Evolutionary conservation across 1,139 yeast species (phyloP), one percentile per base, ranked within the genome.

Genomic region (Taphrina pruni): DNA sequence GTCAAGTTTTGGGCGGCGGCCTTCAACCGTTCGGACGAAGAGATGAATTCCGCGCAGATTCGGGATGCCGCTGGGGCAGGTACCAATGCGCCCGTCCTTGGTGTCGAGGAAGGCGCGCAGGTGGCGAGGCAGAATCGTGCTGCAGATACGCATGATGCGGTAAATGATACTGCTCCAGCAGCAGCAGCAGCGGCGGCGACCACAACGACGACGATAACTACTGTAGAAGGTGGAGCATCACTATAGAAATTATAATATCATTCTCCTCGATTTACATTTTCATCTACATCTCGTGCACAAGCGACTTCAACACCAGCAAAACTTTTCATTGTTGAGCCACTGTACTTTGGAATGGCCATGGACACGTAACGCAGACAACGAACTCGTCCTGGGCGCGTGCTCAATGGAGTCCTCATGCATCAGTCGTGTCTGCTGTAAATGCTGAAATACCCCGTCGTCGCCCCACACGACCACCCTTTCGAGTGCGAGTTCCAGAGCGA

Each of bases 1-100:
- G 84, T 91, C 32, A 85, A 84, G 73, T 93, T 96, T 93, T 93
- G 98, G 98, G 85, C 84, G 75, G 96, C 90, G 74, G 79, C 90
- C 52, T 91, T 84, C 75, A 97, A 97, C 0, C 80, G 95, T 65
- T 81, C 86, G 2, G 89, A 89, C 75, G 87, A 87, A 72, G 97
- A 92, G 74, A 87, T 92, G 95, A 90, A 90, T 21, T 51, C 60
- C 9, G 32, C 38, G 4, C 45, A 32, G 46, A 36, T 45, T 11
- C 48, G 67, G 14, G 51, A 35, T 55, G 67, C 21, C 12, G 67
- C 67, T 8, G 67, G 67, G 4, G 67, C 67, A 8, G 67, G 67
- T 17, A 43, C 9, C 14, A 11, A 14, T 3, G 54, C 54, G 8
- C 62, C 62, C 14, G 20, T 58, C 41, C 39, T 58, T 12, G 62